Conservation (phyloP, 2,329 filamentous ascomycete species). For the Colletotrichum godetiae region DNA sequence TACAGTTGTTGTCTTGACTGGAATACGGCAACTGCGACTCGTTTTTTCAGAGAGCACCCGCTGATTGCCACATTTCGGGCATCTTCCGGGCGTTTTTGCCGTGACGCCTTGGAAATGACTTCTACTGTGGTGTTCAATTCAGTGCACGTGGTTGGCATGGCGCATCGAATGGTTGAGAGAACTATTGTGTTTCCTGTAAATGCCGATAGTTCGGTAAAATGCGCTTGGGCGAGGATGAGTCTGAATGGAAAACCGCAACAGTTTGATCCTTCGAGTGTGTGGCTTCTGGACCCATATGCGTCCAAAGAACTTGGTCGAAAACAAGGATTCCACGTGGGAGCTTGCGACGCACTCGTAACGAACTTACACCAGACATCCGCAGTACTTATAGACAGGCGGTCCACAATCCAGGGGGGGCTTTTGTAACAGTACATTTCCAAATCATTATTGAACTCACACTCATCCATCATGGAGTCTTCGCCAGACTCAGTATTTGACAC, state of each 20-base stretch:
- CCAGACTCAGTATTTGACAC: background rate
- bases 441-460: too few species aligned
- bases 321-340: constrained; percentile 4
- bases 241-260: background rate
- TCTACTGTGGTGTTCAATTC: background rate
- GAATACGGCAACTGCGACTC: background rate
- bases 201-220: background rate
- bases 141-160: background rate
- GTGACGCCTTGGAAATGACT: background rate
- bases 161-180: background rate
- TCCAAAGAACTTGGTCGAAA: background rate
- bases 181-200: too few species aligned
- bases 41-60: background rate
- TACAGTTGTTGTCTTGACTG: background rate
- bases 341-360: background rate
- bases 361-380: background rate
- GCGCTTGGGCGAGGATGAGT: background rate
- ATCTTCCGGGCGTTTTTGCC: background rate
- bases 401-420: background rate
- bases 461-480: background rate
- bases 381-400: background rate
- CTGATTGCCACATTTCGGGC: background rate
- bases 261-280: background rate
- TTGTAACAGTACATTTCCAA: background rate
- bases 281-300: background rate